Evolutionary conservation across 73 alveolate species (phyloP).

Genomic region (Stentor coeruleus): DNA sequence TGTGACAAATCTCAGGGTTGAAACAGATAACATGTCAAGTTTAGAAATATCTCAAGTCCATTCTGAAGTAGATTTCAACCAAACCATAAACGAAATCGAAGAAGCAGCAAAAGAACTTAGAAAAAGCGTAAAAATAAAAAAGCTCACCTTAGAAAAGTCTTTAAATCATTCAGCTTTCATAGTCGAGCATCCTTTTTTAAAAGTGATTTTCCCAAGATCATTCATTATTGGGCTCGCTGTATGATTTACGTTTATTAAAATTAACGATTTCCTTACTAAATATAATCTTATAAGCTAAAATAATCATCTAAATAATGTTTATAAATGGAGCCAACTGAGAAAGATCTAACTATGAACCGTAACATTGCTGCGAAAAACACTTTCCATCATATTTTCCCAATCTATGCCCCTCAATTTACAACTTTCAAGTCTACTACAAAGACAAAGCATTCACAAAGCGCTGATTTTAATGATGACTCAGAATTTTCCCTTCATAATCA

Average conservation of each 20-base stretch:
- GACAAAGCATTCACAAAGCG: not conserved
- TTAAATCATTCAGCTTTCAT: not conserved
- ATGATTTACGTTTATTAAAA: no score
- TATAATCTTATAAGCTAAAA: no score
- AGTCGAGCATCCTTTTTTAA: not conserved
- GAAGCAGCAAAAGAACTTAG: not conserved
- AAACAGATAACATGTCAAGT: no score
- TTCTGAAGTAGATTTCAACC: no score
- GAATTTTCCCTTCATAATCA: not conserved
- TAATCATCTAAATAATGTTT: no score
- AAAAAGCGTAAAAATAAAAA: not conserved
- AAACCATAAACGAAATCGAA: not conserved
- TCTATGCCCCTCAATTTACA: not conserved
- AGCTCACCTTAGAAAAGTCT: not conserved
- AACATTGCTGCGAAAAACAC: conserved; percentile 2
- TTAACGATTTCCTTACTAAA: no score
- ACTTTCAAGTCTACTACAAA: not conserved
- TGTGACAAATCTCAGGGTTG: no score
- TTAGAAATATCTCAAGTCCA: no score
- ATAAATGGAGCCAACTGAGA: no score
- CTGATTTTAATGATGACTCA: not conserved
- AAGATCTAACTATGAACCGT: not conserved
- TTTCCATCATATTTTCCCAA: not conserved
- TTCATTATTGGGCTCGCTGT: not conserved
- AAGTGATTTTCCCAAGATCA: not conserved